These are phyloP conservation scores for Penicillium polonicum DNA, from an alignment of 2,329 filamentous ascomycete genomes.

Conservation along the genomic window DNA sequence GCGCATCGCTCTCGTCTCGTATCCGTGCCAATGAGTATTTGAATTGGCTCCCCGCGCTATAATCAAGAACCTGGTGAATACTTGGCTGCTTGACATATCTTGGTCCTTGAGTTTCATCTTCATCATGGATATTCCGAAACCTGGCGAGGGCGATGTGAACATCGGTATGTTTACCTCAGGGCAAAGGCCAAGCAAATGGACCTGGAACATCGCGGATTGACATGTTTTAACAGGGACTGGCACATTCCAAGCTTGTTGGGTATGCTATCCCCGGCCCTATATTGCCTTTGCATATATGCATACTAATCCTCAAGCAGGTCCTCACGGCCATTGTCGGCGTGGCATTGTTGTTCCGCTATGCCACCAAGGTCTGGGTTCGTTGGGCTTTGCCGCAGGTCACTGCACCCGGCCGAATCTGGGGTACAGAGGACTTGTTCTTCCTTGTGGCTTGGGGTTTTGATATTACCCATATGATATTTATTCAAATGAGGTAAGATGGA, in stretches of 20 bases:
- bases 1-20: not conserved
- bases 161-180: conserved; percentile 17
- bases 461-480: conserved; percentile 32
- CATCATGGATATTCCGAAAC: conserved; percentile 22
- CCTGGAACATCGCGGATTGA: not conserved
- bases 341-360: conserved; percentile 24
- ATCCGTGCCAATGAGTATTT: conserved; percentile 10
- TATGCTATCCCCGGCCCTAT: conserved; percentile 1
- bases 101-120: conserved; percentile 2
- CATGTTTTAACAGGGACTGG: conserved; percentile 11
- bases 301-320: conserved; percentile 12
- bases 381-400: conserved; percentile 35
- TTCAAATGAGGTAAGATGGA: conserved; percentile 32
- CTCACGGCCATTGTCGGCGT: conserved; percentile 24
- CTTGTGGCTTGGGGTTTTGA: conserved; percentile 32
- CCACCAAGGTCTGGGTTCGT: conserved; percentile 33
- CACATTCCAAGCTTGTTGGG: conserved; percentile 24
- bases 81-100: not conserved
- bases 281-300: not conserved
- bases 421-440: conserved; percentile 36
- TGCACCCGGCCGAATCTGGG: conserved; percentile 35
- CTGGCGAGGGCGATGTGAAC: conserved; percentile 22
- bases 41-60: conserved; percentile 3
- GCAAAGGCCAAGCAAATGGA: not conserved
- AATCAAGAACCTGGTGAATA: not conserved